phyloP scores from a whole-genome alignment of 2,329 filamentous ascomycete species.

The Amauroascus niger region DNA sequence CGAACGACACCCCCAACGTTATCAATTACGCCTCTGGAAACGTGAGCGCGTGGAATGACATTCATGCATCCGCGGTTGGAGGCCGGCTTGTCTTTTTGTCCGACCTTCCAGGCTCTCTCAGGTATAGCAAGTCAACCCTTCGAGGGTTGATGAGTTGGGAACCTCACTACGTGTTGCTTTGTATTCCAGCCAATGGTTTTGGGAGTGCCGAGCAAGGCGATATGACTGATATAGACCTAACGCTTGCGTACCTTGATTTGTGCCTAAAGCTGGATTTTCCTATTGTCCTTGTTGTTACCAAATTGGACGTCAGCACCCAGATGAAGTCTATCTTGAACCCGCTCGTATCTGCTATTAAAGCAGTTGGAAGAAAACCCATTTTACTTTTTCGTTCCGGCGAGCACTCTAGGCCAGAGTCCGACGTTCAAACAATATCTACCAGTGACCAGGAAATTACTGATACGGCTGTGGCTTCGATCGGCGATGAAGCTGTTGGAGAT shows the following conservation, averaged over 20 bases:
- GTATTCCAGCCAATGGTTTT: conserved; percentile 66
- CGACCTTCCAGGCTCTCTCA: conserved; percentile 83
- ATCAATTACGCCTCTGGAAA: conserved; percentile 80
- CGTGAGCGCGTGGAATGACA: conserved; percentile 87
- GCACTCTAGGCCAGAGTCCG: conserved; percentile 43
- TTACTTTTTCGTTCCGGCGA: conserved; percentile 47
- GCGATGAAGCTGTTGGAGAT: conserved; percentile 30
- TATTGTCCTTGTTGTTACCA: conserved; percentile 75
- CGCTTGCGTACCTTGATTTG: conserved; percentile 70
- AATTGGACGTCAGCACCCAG: conserved; percentile 76
- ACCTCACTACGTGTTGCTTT: conserved; percentile 85
- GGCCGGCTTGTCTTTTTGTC: conserved; percentile 78
- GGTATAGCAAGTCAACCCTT: conserved; percentile 80
- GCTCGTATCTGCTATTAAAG: conserved; percentile 68
- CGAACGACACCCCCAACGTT: conserved; percentile 39
- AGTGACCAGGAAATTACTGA: conserved; percentile 51
- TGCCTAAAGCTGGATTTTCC: conserved; percentile 73
- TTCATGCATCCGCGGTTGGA: conserved; percentile 66
- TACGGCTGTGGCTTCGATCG: conserved; percentile 41
- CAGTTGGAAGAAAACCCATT: conserved; percentile 60
- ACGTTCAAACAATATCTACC: conserved; percentile 49
- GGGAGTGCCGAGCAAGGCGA: conserved; percentile 36
- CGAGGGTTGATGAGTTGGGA: conserved; percentile 90
- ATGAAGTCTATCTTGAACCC: conserved; percentile 62
- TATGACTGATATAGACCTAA: conserved; percentile 54